A percentile compares a stretch with the other conserved stretches of the same genome.
Evolutionary conservation across 2,329 filamentous ascomycete species (phyloP).

Genomic region (Cladosporium sp.): DNA sequence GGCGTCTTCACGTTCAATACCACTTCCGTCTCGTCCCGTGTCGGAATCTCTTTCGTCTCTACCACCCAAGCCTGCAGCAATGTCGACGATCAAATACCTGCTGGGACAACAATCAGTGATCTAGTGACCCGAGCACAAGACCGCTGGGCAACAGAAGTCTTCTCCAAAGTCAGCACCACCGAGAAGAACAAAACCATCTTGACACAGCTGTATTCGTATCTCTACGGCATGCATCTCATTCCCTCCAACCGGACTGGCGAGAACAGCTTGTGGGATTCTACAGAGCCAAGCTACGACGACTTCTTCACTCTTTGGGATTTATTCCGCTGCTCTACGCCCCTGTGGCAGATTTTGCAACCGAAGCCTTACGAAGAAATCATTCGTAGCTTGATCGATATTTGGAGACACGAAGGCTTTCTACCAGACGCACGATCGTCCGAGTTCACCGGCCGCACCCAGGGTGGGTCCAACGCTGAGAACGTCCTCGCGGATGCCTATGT

Average conservation of each 20-base stretch:
- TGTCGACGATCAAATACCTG: constrained; percentile 58
- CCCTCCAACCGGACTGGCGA: constrained; percentile 70
- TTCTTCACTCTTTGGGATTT: constrained; percentile 71
- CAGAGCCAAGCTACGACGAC: constrained; percentile 70
- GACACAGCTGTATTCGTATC: constrained; percentile 56
- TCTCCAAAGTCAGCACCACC: constrained; percentile 57
- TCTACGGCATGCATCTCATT: constrained; percentile 69
- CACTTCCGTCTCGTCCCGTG: constrained; percentile 50
- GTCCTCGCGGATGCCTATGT: constrained; percentile 71
- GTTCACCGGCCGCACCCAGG: constrained; percentile 68
- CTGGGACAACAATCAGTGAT: constrained; percentile 14
- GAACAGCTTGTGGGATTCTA: constrained; percentile 63
- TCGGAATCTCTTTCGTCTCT: constrained; percentile 69
- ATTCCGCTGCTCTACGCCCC: constrained; percentile 65
- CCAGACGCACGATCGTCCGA: constrained; percentile 70
- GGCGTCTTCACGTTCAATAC: constrained; percentile 50
- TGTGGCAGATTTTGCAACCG: constrained; percentile 67
- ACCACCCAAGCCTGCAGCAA: constrained; percentile 59
- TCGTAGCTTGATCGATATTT: constrained; percentile 67
- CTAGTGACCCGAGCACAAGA: constrained; percentile 41
- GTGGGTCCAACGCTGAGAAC: constrained; percentile 70
- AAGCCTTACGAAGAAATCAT: constrained; percentile 64
- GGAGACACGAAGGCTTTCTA: constrained; percentile 64
- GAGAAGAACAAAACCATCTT: constrained; percentile 26
- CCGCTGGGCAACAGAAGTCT: constrained; percentile 61